Percentiles rank a stretch among this genome's conserved stretches.
Evolutionary conservation across 148 eudicot species (phyloP).

Genomic region (Vaccinium macrocarpon): DNA sequence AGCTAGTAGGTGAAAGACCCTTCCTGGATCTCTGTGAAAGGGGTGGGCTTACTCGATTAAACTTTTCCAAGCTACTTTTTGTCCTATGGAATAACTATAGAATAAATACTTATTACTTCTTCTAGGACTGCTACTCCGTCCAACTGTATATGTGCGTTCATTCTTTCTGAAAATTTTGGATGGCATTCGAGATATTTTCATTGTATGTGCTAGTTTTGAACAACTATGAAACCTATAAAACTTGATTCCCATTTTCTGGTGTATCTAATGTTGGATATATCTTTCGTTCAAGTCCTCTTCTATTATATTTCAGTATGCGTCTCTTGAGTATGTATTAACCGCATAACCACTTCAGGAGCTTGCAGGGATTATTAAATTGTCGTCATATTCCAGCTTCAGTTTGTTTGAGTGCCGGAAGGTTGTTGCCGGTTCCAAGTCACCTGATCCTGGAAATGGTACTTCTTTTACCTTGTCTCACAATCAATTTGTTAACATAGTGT

Average conservation of each 20-base stretch:
- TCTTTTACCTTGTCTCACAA: slow-evolving; percentile 1
- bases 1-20: neutral
- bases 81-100: neutral
- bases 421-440: slow-evolving; percentile 76
- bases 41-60: neutral
- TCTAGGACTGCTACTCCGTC: neutral
- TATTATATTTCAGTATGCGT: neutral
- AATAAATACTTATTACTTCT: neutral
- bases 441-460: slow-evolving; percentile 89
- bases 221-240: neutral
- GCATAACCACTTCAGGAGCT: slow-evolving; percentile 65
- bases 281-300: neutral
- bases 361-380: slow-evolving; percentile 83
- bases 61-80: neutral
- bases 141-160: neutral
- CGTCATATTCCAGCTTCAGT: slow-evolving; percentile 88
- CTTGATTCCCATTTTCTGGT: neutral
- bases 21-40: neutral
- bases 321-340: slow-evolving; percentile 11
- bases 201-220: neutral
- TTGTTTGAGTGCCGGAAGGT: slow-evolving; percentile 92
- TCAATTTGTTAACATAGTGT: neutral
- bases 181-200: neutral
- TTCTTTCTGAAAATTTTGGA: neutral
- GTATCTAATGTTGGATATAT: neutral